phyloP scores from a whole-genome alignment of 2,329 filamentous ascomycete genomes.

The Aspergillus quadricinctus region DNA sequence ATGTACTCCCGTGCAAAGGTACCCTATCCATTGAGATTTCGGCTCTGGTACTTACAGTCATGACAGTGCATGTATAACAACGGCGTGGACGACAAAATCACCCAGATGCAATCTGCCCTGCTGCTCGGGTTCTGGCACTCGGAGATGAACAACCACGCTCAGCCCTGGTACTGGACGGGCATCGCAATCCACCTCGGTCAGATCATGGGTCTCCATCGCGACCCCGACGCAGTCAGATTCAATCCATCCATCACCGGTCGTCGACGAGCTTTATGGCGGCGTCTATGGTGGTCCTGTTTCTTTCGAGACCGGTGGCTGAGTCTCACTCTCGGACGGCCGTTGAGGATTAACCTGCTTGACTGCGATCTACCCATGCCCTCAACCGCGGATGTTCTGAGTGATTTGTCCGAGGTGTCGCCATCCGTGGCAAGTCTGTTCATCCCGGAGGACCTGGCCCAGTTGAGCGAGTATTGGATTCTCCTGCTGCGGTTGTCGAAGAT shows the following conservation, averaged over 20 bases:
- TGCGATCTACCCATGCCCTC: slow-evolving; percentile 32
- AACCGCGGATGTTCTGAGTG: slow-evolving; percentile 22
- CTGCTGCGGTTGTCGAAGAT: slow-evolving; percentile 23
- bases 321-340: slow-evolving; percentile 36
- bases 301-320: slow-evolving; percentile 41
- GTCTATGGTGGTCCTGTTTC: slow-evolving; percentile 41
- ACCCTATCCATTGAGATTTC: slow-evolving; percentile 15
- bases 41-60: neutral
- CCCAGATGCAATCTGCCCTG: slow-evolving; percentile 42
- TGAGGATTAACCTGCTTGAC: slow-evolving; percentile 37
- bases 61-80: slow-evolving; percentile 24
- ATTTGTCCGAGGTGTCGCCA: slow-evolving; percentile 12
- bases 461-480: slow-evolving; percentile 24
- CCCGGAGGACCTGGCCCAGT: slow-evolving; percentile 16
- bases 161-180: slow-evolving; percentile 47
- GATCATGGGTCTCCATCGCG: slow-evolving; percentile 41
- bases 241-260: slow-evolving; percentile 18
- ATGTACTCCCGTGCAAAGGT: slow-evolving; percentile 39
- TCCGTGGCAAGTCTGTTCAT: slow-evolving; percentile 12
- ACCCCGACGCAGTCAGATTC: slow-evolving; percentile 11
- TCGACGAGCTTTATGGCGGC: slow-evolving; percentile 31
- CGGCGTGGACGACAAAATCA: slow-evolving; percentile 38
- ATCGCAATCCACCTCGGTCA: slow-evolving; percentile 42
- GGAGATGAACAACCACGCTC: slow-evolving; percentile 38
- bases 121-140: slow-evolving; percentile 43